Base-by-base conservation (phyloP, 257 asterid species). In the Apocynum venetum region DNA sequence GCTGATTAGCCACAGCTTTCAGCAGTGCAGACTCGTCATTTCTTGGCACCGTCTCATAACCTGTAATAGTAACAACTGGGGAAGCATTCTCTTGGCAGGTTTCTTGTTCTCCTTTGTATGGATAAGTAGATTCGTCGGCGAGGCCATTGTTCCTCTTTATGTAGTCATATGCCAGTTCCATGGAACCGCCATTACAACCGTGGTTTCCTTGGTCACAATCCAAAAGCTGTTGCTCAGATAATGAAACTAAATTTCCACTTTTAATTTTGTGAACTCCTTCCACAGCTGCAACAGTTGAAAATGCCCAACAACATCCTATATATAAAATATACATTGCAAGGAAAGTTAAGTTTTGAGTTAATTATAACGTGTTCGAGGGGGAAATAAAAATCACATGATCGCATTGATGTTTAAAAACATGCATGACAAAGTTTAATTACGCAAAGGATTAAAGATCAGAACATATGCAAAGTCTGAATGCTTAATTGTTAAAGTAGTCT, bases 271-370 rank as follows among this genome's bases (percentile, higher is more conserved):
- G 80, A 76, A 93, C 82, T 77, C 96, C 94, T 83, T 91, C 96
- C 13, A 88, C 70, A 51, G 96, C 93, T 74, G 93, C 93, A 55
- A 90, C 80, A 52, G 94, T 88, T 4, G 96, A 81, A 73, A 93
- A 91, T 17, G 97, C 98, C 98, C 96, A 91, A 72, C 96, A 90
- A 76, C 96, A 80, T 78, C 95, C 96, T 93, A 76, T 74, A 49
- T 49, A 49, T 10, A 48, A 46, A 4, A 46, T 46, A 46, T 46
- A 46, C 31, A 25, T 25, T 25, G 31, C 31, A 25, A 25, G 31
- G 31, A 25, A 25, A 25, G 31, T 25, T 25, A 25, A 25, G 31
- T 25, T 25, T 25, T 25, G 31, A 25, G 31, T 25, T 25, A 25
- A 25, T 25, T 25, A 25, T 25, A 25, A 25, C 31, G 31, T 25